Conservation (phyloP, 192 early-diverging fungal species). For the Dissophora globulifera region DNA sequence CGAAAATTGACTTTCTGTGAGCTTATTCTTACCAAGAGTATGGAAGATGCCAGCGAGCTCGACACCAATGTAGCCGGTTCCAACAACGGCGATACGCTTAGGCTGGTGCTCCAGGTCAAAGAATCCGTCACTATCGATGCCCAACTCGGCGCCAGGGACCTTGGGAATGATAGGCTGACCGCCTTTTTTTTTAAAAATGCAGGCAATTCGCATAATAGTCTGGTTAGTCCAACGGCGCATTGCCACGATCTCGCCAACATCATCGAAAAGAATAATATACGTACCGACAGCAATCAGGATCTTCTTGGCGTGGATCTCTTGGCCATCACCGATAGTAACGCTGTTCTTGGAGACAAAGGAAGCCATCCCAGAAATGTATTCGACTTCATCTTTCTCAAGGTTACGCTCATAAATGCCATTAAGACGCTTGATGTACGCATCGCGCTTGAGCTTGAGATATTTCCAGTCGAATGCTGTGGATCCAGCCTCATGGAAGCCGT, state of each 20-base stretch:
- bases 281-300: slow-evolving; percentile 92
- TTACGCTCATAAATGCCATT: slow-evolving; percentile 98
- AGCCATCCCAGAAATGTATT: slow-evolving; percentile 85
- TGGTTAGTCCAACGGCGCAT: no score
- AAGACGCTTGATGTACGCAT: slow-evolving; percentile 95
- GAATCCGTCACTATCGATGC: slow-evolving; percentile 95
- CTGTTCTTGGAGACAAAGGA: slow-evolving; percentile 83
- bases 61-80: slow-evolving; percentile 96
- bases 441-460: slow-evolving; percentile 87
- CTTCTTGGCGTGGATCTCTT: slow-evolving; percentile 77
- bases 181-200: slow-evolving; percentile 49
- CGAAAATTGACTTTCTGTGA: background rate
- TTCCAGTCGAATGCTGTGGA: slow-evolving; percentile 79
- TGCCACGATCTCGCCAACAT: no score
- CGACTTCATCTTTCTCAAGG: slow-evolving; percentile 85
- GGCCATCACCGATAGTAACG: slow-evolving; percentile 64
- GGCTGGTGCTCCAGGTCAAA: slow-evolving; percentile 94
- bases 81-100: slow-evolving; percentile 89
- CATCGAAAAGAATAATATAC: background rate
- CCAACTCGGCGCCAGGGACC: slow-evolving; percentile 85
- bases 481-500: slow-evolving; percentile 82
- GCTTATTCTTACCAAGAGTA: slow-evolving; percentile 69
- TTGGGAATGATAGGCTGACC: slow-evolving; percentile 80
- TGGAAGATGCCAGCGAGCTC: slow-evolving; percentile 96
- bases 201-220: background rate